Conservation (phyloP, 371 early-diverging fungal genomes). For the Chytridium lagenaria region DNA sequence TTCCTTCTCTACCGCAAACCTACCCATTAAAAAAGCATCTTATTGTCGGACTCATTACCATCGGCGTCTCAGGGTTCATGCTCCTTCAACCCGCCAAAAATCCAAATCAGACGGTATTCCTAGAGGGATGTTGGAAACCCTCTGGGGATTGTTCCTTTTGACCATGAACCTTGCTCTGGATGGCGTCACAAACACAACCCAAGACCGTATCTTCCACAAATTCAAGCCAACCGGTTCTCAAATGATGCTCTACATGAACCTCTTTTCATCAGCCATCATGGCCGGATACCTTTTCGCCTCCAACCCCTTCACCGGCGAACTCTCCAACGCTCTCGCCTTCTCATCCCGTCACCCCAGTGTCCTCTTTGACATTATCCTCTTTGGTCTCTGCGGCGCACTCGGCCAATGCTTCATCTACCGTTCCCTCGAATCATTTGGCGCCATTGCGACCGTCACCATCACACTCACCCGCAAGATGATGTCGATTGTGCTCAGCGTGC, state of each 20-base stretch:
- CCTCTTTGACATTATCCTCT: slow-evolving; percentile 81
- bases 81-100: slow-evolving; percentile 65
- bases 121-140: slow-evolving; percentile 47
- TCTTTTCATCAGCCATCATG: slow-evolving; percentile 77
- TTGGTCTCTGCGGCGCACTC: slow-evolving; percentile 88
- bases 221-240: slow-evolving; percentile 82
- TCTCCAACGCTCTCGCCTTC: slow-evolving; percentile 80
- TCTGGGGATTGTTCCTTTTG: slow-evolving; percentile 85
- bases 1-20: slow-evolving; percentile 85
- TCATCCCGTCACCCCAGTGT: slow-evolving; percentile 77
- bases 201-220: slow-evolving; percentile 90
- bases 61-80: slow-evolving; percentile 94
- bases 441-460: slow-evolving; percentile 88
- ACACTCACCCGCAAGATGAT: slow-evolving; percentile 97
- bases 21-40: slow-evolving; percentile 86
- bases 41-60: slow-evolving; percentile 83
- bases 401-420: slow-evolving; percentile 99
- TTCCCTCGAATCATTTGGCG: slow-evolving; percentile 91
- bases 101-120: slow-evolving; percentile 16
- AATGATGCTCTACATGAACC: slow-evolving; percentile 98
- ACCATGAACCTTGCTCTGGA: slow-evolving; percentile 87
- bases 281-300: slow-evolving; percentile 73
- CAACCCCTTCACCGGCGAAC: slow-evolving; percentile 68
- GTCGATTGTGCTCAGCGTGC: slow-evolving; percentile 88
- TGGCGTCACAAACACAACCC: slow-evolving; percentile 96